Evolutionary conservation across 2,329 filamentous ascomycete genomes (phyloP).

Genomic region (Cladophialophora exuberans): DNA sequence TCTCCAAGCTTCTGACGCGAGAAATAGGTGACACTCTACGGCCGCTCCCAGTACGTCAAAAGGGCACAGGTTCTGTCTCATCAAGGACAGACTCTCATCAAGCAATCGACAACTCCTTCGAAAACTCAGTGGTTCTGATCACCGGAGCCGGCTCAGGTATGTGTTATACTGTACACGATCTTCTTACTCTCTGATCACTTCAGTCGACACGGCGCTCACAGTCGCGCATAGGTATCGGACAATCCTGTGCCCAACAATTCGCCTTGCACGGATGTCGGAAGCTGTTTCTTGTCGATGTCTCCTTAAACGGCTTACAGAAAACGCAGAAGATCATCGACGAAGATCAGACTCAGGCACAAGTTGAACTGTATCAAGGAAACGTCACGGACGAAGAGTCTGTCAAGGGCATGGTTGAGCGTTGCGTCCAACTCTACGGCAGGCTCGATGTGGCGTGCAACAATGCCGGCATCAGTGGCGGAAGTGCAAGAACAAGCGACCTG

Average conservation of each 20-base stretch:
- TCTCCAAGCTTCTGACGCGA: no score
- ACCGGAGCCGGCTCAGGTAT: neutral
- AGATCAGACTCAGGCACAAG: constrained; percentile 26
- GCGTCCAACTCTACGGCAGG: constrained; percentile 45
- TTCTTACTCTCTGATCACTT: no score
- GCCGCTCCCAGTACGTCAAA: no score
- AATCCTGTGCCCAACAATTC: neutral
- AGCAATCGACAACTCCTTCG: no score
- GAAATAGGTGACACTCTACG: no score
- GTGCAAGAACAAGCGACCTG: constrained; percentile 52
- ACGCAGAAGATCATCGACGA: neutral
- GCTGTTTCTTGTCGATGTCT: constrained; percentile 1
- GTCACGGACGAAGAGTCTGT: constrained; percentile 55
- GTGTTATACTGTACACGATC: no score
- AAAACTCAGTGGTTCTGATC: neutral
- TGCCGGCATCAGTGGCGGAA: constrained; percentile 58
- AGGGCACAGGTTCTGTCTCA: no score
- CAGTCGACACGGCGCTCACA: no score
- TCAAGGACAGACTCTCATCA: no score
- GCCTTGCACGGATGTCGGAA: constrained; percentile 4
- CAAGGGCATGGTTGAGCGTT: constrained; percentile 41
- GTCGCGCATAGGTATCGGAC: constrained; percentile 10
- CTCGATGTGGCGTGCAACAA: constrained; percentile 62
- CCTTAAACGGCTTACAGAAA: neutral
- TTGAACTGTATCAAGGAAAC: constrained; percentile 48